A percentile compares a stretch with the other conserved stretches of the same genome.
phyloP scores from a whole-genome alignment of 2,329 filamentous ascomycete species.

The Eurotiales sp. region DNA sequence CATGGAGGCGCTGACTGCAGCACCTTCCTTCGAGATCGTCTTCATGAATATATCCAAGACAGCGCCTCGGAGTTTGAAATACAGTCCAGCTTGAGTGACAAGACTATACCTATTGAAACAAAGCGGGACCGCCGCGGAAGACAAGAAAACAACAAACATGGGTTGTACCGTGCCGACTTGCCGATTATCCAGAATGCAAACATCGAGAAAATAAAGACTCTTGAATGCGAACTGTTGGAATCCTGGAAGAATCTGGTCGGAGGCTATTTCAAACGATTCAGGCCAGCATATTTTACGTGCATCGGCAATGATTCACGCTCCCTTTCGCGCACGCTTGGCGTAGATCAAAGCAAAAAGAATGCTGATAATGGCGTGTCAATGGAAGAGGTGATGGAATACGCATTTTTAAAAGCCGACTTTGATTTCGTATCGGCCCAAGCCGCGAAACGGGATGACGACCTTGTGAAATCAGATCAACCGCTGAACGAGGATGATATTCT shows the following conservation, averaged over 20 bases:
- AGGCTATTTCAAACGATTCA: slow-evolving; percentile 90
- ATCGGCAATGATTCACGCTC: slow-evolving; percentile 25
- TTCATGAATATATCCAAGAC: slow-evolving; percentile 87
- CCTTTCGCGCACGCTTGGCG: slow-evolving; percentile 26
- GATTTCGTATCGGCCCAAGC: slow-evolving; percentile 92
- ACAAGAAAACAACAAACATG: slow-evolving; percentile 1
- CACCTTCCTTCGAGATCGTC: slow-evolving; percentile 74
- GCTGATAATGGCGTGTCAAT: slow-evolving; percentile 39
- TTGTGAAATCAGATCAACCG: slow-evolving; percentile 67
- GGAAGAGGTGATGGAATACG: slow-evolving; percentile 70
- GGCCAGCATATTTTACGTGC: slow-evolving; percentile 69
- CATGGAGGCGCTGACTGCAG: slow-evolving; percentile 90
- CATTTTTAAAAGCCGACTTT: slow-evolving; percentile 88
- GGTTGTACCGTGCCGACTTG: slow-evolving; percentile 21
- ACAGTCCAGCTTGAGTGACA: slow-evolving; percentile 64
- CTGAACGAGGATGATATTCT: slow-evolving; percentile 83
- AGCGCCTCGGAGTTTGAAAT: slow-evolving; percentile 73
- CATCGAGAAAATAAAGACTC: slow-evolving; percentile 58
- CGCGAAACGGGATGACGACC: slow-evolving; percentile 70
- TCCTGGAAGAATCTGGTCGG: slow-evolving; percentile 83
- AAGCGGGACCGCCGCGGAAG: slow-evolving; percentile 17
- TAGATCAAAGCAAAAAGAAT: slow-evolving; percentile 18
- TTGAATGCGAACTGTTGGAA: slow-evolving; percentile 68
- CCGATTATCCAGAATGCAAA: slow-evolving; percentile 53
- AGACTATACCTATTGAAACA: slow-evolving; percentile 11